Conservation (phyloP, 2,329 filamentous ascomycete genomes). For the Cercospora janseana region DNA sequence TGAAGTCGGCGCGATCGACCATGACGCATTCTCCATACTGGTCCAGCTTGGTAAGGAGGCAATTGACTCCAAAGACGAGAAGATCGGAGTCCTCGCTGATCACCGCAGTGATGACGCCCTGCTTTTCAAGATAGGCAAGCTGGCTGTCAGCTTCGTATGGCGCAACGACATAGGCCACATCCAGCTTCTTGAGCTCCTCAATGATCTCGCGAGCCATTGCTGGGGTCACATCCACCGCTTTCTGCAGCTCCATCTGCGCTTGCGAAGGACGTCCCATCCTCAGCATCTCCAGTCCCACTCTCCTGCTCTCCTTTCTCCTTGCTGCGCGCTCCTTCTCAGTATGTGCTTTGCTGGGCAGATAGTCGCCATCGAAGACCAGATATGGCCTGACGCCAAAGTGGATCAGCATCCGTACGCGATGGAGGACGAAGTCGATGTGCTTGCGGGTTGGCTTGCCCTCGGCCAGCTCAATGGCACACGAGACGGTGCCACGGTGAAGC, state of each 20-base stretch:
- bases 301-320: slow-evolving; percentile 72
- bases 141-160: slow-evolving; percentile 98
- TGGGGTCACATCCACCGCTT: slow-evolving; percentile 91
- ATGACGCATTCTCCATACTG: slow-evolving; percentile 91
- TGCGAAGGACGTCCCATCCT: slow-evolving; percentile 76
- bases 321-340: slow-evolving; percentile 78
- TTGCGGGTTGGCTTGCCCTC: slow-evolving; percentile 83
- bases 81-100: slow-evolving; percentile 96
- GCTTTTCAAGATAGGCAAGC: slow-evolving; percentile 85
- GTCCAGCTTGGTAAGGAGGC: slow-evolving; percentile 88
- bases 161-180: slow-evolving; percentile 84
- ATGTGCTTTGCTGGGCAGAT: slow-evolving; percentile 84
- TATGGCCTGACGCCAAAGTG: slow-evolving; percentile 95
- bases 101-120: slow-evolving; percentile 81
- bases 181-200: slow-evolving; percentile 78
- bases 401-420: slow-evolving; percentile 87
- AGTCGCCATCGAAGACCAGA: slow-evolving; percentile 93
- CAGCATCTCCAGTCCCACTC: slow-evolving; percentile 72
- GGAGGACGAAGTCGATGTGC: slow-evolving; percentile 85
- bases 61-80: slow-evolving; percentile 88
- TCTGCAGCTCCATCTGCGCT: slow-evolving; percentile 84
- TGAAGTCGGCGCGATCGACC: slow-evolving; percentile 85
- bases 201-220: slow-evolving; percentile 92
- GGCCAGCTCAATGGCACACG: slow-evolving; percentile 87
- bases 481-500: slow-evolving; percentile 89